phyloP scores from a whole-genome alignment of 164 flowering plant species.

The Macadamia tetraphylla region DNA sequence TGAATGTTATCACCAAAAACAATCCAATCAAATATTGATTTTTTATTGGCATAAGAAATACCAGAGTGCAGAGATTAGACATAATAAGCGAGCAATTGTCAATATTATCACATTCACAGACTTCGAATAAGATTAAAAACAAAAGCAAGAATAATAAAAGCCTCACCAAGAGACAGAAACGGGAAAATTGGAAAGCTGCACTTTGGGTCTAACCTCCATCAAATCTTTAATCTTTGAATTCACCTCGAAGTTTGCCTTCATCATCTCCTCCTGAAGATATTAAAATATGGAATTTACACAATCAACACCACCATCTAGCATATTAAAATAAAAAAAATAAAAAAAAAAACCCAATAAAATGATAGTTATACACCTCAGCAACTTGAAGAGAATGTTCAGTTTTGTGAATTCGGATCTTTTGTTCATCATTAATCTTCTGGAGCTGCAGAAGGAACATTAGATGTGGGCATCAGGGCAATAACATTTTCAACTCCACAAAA shows the following conservation, averaged over 20 bases:
- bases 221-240: constrained; percentile 54
- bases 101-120: too few species aligned
- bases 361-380: constrained; percentile 55
- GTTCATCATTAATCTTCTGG: constrained; percentile 60
- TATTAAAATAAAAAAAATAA: background rate
- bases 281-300: background rate
- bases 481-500: background rate
- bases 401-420: constrained; percentile 59
- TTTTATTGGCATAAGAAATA: too few species aligned
- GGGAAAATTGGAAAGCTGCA: background rate
- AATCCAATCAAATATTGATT: too few species aligned
- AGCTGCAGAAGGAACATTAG: constrained; percentile 38
- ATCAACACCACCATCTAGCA: background rate
- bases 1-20: too few species aligned
- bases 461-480: background rate
- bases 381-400: constrained; percentile 81
- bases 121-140: too few species aligned
- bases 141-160: background rate
- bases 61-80: too few species aligned
- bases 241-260: constrained; percentile 64
- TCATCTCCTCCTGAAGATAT: constrained; percentile 60
- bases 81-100: too few species aligned
- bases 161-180: background rate
- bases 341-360: background rate
- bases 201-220: constrained; percentile 41